Evolutionary conservation across 257 asterid genomes (phyloP).

Genomic region (Gardenia jasminoides): DNA sequence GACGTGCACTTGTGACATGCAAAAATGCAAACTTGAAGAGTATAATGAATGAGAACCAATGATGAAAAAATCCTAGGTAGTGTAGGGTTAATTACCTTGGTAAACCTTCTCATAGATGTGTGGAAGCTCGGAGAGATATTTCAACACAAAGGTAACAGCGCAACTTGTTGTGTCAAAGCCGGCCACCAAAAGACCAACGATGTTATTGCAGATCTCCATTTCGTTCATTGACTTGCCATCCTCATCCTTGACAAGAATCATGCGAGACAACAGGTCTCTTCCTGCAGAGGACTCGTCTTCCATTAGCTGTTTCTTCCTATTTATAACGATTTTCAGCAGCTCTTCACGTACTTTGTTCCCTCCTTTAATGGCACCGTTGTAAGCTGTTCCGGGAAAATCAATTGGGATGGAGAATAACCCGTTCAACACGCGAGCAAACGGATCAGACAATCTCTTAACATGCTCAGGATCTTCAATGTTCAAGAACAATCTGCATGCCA

Average conservation of each 20-base stretch:
- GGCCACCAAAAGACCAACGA: constrained; percentile 48
- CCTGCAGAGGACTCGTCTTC: constrained; percentile 36
- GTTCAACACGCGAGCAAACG: constrained; percentile 33
- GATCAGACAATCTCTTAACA: constrained; percentile 38
- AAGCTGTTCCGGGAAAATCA: constrained; percentile 51
- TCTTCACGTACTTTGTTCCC: constrained; percentile 12
- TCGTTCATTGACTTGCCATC: constrained; percentile 48
- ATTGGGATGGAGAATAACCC: constrained; percentile 48
- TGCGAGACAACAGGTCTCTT: constrained; percentile 53
- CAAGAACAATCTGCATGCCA: constrained; percentile 44
- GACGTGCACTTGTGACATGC: too few relatives aligned
- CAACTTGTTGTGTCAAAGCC: constrained; percentile 57
- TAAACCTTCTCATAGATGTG: constrained; percentile 40
- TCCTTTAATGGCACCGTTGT: constrained; percentile 42
- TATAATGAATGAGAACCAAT: too few relatives aligned
- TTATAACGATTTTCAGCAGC: constrained; percentile 1
- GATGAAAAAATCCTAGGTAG: too few relatives aligned
- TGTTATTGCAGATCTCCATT: constrained; percentile 45
- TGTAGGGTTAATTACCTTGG: constrained; percentile 29
- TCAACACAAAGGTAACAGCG: constrained; percentile 48
- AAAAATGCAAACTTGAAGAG: too few relatives aligned
- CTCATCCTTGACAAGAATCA: constrained; percentile 46
- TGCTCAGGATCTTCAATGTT: constrained; percentile 47
- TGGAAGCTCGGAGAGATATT: constrained; percentile 55
- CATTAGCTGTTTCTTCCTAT: constrained; percentile 34